Evolutionary conservation across 805 yeast species (phyloP).

Genomic region (Wickerhamomyces tratensis): DNA sequence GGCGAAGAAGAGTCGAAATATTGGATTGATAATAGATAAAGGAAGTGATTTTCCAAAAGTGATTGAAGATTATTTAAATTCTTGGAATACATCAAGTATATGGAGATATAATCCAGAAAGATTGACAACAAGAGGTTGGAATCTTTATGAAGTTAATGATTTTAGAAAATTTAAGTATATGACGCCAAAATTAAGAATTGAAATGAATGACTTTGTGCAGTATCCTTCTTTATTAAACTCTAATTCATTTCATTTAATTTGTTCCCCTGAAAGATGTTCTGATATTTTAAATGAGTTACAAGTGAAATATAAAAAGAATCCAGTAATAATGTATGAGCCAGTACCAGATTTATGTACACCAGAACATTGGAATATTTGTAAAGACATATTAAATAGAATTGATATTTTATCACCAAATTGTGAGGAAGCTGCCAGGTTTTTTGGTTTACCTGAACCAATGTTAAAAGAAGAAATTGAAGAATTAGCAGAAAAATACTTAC

Average conservation of each 20-base stretch:
- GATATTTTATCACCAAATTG: slow-evolving; percentile 76
- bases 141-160: slow-evolving; percentile 57
- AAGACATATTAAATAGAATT: slow-evolving; percentile 30
- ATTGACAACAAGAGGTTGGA: slow-evolving; percentile 75
- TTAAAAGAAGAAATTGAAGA: slow-evolving; percentile 28
- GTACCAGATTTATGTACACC: slow-evolving; percentile 65
- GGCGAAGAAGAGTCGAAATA: slow-evolving; percentile 19
- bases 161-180: slow-evolving; percentile 50
- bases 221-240: slow-evolving; percentile 29
- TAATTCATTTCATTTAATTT: slow-evolving; percentile 57
- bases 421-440: slow-evolving; percentile 66
- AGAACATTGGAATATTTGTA: slow-evolving; percentile 31
- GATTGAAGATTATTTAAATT: slow-evolving; percentile 32
- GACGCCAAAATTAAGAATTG: slow-evolving; percentile 53
- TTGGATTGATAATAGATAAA: slow-evolving; percentile 69
- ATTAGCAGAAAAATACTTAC: slow-evolving; percentile 32
- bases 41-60: slow-evolving; percentile 67
- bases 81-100: slow-evolving; percentile 56
- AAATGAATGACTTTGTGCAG: slow-evolving; percentile 39
- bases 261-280: slow-evolving; percentile 55
- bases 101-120: slow-evolving; percentile 43
- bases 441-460: slow-evolving; percentile 36
- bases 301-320: background rate
- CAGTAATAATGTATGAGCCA: slow-evolving; percentile 75
- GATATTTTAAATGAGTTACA: slow-evolving; percentile 31